Percentiles rank a stretch among this genome's conserved stretches.
phyloP scores from a whole-genome alignment of 2,329 filamentous ascomycete species.

The Ceratocystis destructans region DNA sequence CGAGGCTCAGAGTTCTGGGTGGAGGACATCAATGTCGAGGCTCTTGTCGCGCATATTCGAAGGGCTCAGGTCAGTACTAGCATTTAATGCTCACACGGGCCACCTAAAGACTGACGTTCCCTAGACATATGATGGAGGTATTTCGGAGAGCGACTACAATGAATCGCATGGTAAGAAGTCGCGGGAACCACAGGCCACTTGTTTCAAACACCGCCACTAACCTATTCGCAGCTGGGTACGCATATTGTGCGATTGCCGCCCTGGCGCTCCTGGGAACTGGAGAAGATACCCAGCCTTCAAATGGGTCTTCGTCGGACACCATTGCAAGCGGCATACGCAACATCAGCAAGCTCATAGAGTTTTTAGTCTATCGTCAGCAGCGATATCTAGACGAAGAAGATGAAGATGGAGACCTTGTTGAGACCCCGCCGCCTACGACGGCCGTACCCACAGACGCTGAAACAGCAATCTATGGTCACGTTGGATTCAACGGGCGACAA shows the following conservation, averaged over 20 bases:
- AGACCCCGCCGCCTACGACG: slow-evolving; percentile 10
- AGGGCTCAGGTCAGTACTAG: slow-evolving; percentile 39
- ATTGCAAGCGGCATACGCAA: slow-evolving; percentile 27
- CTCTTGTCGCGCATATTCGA: slow-evolving; percentile 56
- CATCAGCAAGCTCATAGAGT: slow-evolving; percentile 30
- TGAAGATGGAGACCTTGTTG: slow-evolving; percentile 29
- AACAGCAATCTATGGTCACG: slow-evolving; percentile 29
- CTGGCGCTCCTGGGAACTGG: slow-evolving; percentile 54
- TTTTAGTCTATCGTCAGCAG: slow-evolving; percentile 53
- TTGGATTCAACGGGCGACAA: slow-evolving; percentile 77
- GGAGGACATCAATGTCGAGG: slow-evolving; percentile 61
- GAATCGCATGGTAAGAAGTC: slow-evolving; percentile 61
- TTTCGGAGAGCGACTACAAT: slow-evolving; percentile 62
- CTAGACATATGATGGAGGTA: slow-evolving; percentile 72
- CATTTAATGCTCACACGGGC: neutral
- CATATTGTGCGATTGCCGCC: slow-evolving; percentile 73
- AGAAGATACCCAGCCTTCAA: slow-evolving; percentile 14
- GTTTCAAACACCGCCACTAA: slow-evolving; percentile 26
- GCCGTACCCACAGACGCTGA: slow-evolving; percentile 10
- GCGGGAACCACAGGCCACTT: neutral
- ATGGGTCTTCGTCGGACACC: slow-evolving; percentile 9
- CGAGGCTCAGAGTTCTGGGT: slow-evolving; percentile 40
- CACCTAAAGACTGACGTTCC: neutral
- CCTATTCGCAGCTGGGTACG: slow-evolving; percentile 52
- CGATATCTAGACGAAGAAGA: slow-evolving; percentile 39